Evolutionary conservation across 768 basidiomycete species (phyloP).

Genomic region (Dentipellis fragilis): DNA sequence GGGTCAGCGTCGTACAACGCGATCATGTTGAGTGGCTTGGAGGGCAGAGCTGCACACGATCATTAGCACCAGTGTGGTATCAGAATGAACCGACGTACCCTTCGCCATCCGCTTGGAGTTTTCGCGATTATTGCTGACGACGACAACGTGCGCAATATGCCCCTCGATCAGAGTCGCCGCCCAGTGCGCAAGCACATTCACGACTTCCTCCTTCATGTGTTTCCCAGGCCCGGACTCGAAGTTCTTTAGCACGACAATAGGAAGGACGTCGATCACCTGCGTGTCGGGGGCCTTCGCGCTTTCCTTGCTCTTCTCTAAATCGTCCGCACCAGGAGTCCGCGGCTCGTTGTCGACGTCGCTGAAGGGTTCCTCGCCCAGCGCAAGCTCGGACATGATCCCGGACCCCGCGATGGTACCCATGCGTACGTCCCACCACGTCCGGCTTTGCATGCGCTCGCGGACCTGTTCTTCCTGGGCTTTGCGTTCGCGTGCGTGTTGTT

Average conservation of each 20-base stretch:
- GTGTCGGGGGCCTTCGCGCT: constrained; percentile 26
- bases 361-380: constrained; percentile 66
- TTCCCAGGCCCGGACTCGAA: constrained; percentile 39
- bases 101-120: constrained; percentile 77
- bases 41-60: constrained; percentile 53
- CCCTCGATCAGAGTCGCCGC: constrained; percentile 73
- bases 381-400: constrained; percentile 80
- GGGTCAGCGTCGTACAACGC: constrained; percentile 80
- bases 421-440: constrained; percentile 80
- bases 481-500: constrained; percentile 25
- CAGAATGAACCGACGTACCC: constrained; percentile 31
- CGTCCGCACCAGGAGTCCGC: neutral
- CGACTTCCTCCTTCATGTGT: constrained; percentile 49
- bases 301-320: neutral
- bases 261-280: constrained; percentile 52
- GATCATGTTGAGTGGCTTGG: constrained; percentile 73
- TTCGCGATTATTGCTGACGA: constrained; percentile 84
- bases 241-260: constrained; percentile 81
- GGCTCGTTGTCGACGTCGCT: constrained; percentile 24
- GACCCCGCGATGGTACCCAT: constrained; percentile 80
- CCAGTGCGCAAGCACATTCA: constrained; percentile 76
- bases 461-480: constrained; percentile 28
- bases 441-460: constrained; percentile 42
- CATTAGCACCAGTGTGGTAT: neutral
- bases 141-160: constrained; percentile 86